Conservation (phyloP, 1,284 basidiomycete genomes). For the Ganoderma lingzhi region DNA sequence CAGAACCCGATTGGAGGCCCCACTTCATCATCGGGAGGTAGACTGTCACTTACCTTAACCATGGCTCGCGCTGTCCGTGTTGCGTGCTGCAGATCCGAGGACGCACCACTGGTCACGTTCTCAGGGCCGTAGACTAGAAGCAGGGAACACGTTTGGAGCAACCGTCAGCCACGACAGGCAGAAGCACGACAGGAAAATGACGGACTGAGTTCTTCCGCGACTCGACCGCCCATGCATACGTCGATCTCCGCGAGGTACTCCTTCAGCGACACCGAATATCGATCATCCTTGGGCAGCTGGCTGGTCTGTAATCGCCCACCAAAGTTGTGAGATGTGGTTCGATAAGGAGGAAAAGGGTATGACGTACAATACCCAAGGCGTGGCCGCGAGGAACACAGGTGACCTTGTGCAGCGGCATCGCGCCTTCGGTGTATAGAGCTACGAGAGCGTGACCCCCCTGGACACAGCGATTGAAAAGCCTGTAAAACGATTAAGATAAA, state of each 20-base stretch:
- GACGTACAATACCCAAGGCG: constrained; percentile 84
- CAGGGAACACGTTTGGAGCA: constrained; percentile 13
- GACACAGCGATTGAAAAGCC: constrained; percentile 27
- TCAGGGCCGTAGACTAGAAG: constrained; percentile 84
- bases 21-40: constrained; percentile 23
- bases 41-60: constrained; percentile 74
- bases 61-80: constrained; percentile 85
- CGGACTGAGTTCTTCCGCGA: constrained; percentile 90
- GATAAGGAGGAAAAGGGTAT: background rate
- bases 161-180: constrained; percentile 18
- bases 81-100: constrained; percentile 84
- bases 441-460: constrained; percentile 93
- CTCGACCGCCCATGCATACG: constrained; percentile 92
- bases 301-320: constrained; percentile 66
- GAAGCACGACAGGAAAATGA: constrained; percentile 12
- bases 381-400: constrained; percentile 95
- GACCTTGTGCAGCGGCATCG: constrained; percentile 95
- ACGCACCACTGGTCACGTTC: constrained; percentile 91
- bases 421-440: constrained; percentile 90
- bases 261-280: constrained; percentile 72
- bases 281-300: constrained; percentile 86
- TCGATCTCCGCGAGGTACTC: constrained; percentile 86
- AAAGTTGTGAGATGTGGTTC: background rate
- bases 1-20: constrained; percentile 18
- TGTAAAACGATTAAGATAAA: constrained; percentile 8